phyloP scores from a whole-genome alignment of 192 early-diverging fungal species.

The Geosiphon pyriformis region DNA sequence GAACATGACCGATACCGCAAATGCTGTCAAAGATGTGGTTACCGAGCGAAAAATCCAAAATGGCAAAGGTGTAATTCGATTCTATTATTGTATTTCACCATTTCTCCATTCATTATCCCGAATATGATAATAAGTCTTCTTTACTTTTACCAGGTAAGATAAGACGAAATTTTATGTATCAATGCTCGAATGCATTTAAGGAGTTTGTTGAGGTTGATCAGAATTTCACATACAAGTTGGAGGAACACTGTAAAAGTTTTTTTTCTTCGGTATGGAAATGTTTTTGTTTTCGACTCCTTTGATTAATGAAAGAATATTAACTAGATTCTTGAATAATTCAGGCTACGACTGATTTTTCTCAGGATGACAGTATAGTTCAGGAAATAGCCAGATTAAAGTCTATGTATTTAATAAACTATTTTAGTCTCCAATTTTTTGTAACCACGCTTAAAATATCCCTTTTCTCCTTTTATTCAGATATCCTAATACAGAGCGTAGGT shows the following conservation, averaged over 20 bases:
- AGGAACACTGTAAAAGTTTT: conserved; percentile 7
- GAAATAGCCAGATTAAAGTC: background rate
- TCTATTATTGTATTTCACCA: no score
- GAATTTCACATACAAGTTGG: conserved; percentile 6
- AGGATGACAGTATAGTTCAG: background rate
- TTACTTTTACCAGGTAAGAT: background rate
- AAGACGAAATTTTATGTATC: conserved; percentile 19
- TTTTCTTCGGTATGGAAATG: conserved; percentile 1
- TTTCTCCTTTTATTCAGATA: no score
- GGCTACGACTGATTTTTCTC: background rate
- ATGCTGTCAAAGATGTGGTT: background rate
- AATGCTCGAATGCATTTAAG: conserved; percentile 6
- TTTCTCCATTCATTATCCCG: no score
- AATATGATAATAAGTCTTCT: no score
- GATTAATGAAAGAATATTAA: background rate
- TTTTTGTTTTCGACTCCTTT: background rate
- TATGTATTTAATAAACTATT: background rate
- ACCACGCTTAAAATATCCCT: no score
- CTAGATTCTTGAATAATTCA: background rate
- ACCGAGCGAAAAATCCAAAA: background rate
- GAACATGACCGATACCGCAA: background rate
- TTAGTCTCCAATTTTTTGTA: no score
- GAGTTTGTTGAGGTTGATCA: conserved; percentile 11
- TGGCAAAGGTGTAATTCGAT: background rate
- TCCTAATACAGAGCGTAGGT: conserved; percentile 15